Evolutionary conservation across 2,329 filamentous ascomycete species (phyloP).

Genomic region (Aspergillus uvarum): DNA sequence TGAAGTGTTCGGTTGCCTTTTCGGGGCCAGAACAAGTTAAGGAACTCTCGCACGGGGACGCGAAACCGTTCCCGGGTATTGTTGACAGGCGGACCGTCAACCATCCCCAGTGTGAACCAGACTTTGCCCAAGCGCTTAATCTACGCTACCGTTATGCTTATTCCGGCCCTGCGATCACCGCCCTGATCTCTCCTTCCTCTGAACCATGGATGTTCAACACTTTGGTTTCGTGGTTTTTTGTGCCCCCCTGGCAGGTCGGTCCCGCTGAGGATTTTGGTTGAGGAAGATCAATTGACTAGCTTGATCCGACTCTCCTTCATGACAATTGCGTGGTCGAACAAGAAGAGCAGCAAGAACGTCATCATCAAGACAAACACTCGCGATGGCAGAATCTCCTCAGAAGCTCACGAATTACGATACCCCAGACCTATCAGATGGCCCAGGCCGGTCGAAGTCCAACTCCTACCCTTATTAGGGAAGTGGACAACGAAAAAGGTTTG

Average conservation of each 20-base stretch:
- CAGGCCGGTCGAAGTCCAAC: neutral
- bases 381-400: neutral
- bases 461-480: neutral
- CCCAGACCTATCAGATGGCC: neutral
- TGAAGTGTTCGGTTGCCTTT: conserved; percentile 25
- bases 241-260: neutral
- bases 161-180: conserved; percentile 15
- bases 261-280: neutral
- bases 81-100: conserved; percentile 19
- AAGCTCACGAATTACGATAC: neutral
- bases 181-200: neutral
- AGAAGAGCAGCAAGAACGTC: too few relatives aligned
- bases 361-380: neutral
- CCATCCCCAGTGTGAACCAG: conserved; percentile 25
- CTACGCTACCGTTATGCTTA: conserved; percentile 29
- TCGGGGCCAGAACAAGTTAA: neutral
- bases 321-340: neutral
- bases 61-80: conserved; percentile 4
- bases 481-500: neutral
- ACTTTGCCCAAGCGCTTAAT: conserved; percentile 22
- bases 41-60: conserved; percentile 8
- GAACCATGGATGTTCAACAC: conserved; percentile 11
- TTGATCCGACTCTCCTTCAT: neutral
- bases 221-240: neutral
- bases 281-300: neutral